A percentile compares a stretch with the other conserved stretches of the same genome.
Conservation (phyloP, 805 yeast genomes). For the Spathaspora arborariae region DNA sequence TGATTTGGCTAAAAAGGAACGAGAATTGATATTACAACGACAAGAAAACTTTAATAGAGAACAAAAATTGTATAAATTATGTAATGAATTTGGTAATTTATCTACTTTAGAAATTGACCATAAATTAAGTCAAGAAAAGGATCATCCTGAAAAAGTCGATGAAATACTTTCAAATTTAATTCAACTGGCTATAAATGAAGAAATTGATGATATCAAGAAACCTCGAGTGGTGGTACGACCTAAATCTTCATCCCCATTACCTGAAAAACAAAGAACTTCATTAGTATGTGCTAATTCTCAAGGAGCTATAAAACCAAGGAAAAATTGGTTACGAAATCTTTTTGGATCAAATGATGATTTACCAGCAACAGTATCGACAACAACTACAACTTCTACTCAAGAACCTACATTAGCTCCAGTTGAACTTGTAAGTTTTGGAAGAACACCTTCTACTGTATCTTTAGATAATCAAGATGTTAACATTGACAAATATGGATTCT, state of each 20-base stretch:
- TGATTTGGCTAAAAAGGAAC: conserved; percentile 46
- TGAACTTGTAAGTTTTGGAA: conserved; percentile 5
- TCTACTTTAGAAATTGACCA: conserved; percentile 33
- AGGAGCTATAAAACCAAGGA: background rate
- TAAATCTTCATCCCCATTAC: background rate
- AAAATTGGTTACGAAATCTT: conserved; percentile 5
- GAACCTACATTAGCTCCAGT: conserved; percentile 4
- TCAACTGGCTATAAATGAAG: conserved; percentile 25
- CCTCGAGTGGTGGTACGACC: background rate
- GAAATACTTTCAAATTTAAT: conserved; percentile 24
- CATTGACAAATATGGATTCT: conserved; percentile 50
- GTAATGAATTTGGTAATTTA: conserved; percentile 34
- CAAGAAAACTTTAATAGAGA: conserved; percentile 30
- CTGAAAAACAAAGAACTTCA: background rate
- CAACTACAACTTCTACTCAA: background rate
- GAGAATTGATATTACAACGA: conserved; percentile 39
- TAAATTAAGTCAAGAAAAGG: conserved; percentile 15
- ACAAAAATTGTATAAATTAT: conserved; percentile 26
- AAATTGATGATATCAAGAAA: conserved; percentile 4
- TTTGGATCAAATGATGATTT: conserved; percentile 5
- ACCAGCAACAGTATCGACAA: background rate
- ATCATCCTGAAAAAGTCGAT: conserved; percentile 12
- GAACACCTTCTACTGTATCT: background rate
- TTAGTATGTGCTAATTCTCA: background rate
- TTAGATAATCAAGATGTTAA: conserved; percentile 8